Conservation (phyloP, 495 filamentous ascomycete species). For the Xylaria telfairii region DNA sequence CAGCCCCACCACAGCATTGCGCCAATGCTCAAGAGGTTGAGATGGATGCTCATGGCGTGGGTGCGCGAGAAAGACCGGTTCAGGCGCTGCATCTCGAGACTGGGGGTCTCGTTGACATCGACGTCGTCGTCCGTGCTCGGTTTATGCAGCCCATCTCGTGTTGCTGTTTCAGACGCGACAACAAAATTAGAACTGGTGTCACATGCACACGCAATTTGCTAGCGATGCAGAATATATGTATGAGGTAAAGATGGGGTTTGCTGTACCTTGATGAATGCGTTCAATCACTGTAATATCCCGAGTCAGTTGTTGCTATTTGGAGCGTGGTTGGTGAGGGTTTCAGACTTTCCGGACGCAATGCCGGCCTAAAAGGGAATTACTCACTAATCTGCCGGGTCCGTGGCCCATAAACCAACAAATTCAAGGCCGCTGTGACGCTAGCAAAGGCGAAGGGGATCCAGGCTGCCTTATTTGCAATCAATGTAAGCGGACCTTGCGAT, state of each 20-base stretch:
- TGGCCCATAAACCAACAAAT: constrained; percentile 56
- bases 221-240: background rate
- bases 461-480: constrained; percentile 40
- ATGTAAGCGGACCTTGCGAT: constrained; percentile 46
- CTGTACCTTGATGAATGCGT: constrained; percentile 49
- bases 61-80: constrained; percentile 54
- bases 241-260: background rate
- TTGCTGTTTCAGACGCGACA: constrained; percentile 29
- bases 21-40: constrained; percentile 58
- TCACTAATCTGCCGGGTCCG: constrained; percentile 49
- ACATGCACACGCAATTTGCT: background rate
- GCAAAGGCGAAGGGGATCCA: constrained; percentile 51
- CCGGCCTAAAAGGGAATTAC: too few relatives aligned
- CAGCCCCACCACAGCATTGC: constrained; percentile 60
- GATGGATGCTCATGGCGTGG: constrained; percentile 63
- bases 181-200: background rate
- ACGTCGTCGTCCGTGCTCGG: constrained; percentile 20
- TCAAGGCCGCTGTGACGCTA: constrained; percentile 49
- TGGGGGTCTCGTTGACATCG: constrained; percentile 27
- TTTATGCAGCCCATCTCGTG: constrained; percentile 29
- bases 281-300: too few relatives aligned
- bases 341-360: too few relatives aligned
- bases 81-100: constrained; percentile 43
- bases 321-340: too few relatives aligned
- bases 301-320: too few relatives aligned